Conservation (phyloP, 768 basidiomycete species). For the Trametes elegans region DNA sequence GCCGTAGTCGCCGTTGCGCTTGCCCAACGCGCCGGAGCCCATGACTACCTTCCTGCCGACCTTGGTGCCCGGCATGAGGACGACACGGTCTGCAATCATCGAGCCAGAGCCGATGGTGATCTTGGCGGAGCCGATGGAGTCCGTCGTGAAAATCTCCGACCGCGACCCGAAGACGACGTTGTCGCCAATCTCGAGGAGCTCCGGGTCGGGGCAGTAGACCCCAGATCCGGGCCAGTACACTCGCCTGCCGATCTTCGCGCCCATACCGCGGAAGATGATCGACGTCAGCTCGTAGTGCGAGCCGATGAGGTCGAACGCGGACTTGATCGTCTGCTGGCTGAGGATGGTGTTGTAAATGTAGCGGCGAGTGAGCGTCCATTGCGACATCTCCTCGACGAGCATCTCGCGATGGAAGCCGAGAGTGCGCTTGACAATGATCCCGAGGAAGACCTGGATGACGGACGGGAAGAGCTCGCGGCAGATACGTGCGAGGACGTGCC, state of each 20-base stretch:
- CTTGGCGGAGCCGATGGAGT: conserved; percentile 39
- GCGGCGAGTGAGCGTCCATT: conserved; percentile 34
- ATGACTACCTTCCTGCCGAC: conserved; percentile 42
- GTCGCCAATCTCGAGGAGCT: conserved; percentile 47
- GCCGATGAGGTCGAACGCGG: conserved; percentile 43
- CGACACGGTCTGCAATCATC: conserved; percentile 50
- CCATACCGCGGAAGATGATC: conserved; percentile 45
- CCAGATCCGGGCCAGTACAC: conserved; percentile 51
- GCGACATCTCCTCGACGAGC: conserved; percentile 27
- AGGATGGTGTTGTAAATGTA: conserved; percentile 40
- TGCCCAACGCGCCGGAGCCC: conserved; percentile 48
- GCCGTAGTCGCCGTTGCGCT: conserved; percentile 38
- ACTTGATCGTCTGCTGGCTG: conserved; percentile 35
- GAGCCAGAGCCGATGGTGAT: conserved; percentile 45
- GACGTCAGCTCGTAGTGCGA: conserved; percentile 47
- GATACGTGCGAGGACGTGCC: conserved; percentile 40
- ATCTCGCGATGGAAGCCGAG: conserved; percentile 39
- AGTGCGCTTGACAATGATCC: conserved; percentile 40
- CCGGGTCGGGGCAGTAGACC: conserved; percentile 45
- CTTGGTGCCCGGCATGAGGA: conserved; percentile 42
- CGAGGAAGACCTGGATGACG: conserved; percentile 37
- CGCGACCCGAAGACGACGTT: conserved; percentile 49
- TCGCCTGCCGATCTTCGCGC: conserved; percentile 47
- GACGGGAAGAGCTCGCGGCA: conserved; percentile 38
- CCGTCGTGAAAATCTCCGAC: conserved; percentile 44